phyloP scores from a whole-genome alignment of 768 basidiomycete genomes.

The Rhizopogon sp. region DNA sequence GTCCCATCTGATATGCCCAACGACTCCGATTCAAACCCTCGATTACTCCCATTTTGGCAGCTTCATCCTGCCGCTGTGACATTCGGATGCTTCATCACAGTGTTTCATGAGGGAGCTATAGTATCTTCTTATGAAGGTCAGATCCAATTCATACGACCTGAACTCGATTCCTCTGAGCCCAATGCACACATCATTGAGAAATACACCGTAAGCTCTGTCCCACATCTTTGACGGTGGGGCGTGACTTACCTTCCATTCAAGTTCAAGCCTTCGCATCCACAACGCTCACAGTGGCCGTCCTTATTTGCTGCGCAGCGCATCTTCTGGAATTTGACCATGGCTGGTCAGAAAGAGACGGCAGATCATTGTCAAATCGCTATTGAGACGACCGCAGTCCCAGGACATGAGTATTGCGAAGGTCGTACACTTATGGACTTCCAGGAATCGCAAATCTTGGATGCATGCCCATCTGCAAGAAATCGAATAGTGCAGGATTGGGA shows the following conservation, averaged over 20 bases:
- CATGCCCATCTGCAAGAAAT: neutral
- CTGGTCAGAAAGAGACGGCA: neutral
- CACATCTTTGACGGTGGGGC: neutral
- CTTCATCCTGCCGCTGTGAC: constrained; percentile 16
- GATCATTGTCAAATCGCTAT: neutral
- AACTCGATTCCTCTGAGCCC: constrained; percentile 13
- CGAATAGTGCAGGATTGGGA: constrained; percentile 27
- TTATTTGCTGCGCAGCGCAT: constrained; percentile 23
- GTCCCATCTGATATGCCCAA: constrained; percentile 1
- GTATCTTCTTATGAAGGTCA: constrained; percentile 22
- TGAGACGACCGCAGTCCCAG: neutral
- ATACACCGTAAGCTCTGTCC: constrained; percentile 13
- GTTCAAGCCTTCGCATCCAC: constrained; percentile 14
- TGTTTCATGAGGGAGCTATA: constrained; percentile 22
- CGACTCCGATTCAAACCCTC: constrained; percentile 3
- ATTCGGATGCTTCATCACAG: constrained; percentile 22
- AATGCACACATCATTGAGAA: constrained; percentile 10
- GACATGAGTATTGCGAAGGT: constrained; percentile 10
- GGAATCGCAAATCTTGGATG: constrained; percentile 1
- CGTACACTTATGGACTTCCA: constrained; percentile 19
- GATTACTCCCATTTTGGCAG: constrained; percentile 15
- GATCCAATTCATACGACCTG: constrained; percentile 20
- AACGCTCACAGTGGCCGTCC: constrained; percentile 14
- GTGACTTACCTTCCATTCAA: neutral
- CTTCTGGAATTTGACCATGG: constrained; percentile 21